phyloP scores from a whole-genome alignment of 306 rosid species.

The Casuarina glauca region DNA sequence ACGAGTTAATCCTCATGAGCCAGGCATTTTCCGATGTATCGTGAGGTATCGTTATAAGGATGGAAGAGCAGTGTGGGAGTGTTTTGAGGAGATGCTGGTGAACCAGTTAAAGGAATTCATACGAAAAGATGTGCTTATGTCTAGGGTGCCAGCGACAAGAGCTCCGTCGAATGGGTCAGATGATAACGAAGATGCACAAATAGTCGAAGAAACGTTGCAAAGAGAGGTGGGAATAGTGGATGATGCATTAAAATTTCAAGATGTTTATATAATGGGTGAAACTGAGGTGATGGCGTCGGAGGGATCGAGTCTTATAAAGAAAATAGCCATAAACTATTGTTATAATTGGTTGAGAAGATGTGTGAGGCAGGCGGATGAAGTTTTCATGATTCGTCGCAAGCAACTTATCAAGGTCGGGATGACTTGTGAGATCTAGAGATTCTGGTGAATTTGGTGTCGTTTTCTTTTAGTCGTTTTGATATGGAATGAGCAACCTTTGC shows the following conservation, averaged over 20 bases:
- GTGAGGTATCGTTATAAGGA: conserved; percentile 73
- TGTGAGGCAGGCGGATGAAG: conserved; percentile 54
- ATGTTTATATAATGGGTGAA: conserved; percentile 71
- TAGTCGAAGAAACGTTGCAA: not conserved
- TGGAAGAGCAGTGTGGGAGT: conserved; percentile 47
- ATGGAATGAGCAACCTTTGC: not conserved
- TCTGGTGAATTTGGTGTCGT: not conserved
- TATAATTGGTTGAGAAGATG: conserved; percentile 58
- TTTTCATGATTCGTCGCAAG: conserved; percentile 63
- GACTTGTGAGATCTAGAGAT: conserved; percentile 55
- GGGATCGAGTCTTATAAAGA: conserved; percentile 40
- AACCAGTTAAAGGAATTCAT: conserved; percentile 49
- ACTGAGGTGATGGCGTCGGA: conserved; percentile 55
- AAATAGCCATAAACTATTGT: conserved; percentile 52
- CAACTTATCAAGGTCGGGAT: conserved; percentile 78
- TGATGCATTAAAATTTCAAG: conserved; percentile 38
- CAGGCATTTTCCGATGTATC: conserved; percentile 59
- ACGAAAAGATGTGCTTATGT: not conserved
- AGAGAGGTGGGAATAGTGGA: conserved; percentile 45
- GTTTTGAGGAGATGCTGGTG: conserved; percentile 50
- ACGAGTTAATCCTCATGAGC: conserved; percentile 46
- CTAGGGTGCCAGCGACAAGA: conserved; percentile 1
- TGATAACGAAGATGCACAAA: not conserved
- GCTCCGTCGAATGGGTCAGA: not conserved
- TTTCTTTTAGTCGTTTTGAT: not conserved